Conservation (phyloP, 2,329 filamentous ascomycete species). For the Fusarium sp. region DNA sequence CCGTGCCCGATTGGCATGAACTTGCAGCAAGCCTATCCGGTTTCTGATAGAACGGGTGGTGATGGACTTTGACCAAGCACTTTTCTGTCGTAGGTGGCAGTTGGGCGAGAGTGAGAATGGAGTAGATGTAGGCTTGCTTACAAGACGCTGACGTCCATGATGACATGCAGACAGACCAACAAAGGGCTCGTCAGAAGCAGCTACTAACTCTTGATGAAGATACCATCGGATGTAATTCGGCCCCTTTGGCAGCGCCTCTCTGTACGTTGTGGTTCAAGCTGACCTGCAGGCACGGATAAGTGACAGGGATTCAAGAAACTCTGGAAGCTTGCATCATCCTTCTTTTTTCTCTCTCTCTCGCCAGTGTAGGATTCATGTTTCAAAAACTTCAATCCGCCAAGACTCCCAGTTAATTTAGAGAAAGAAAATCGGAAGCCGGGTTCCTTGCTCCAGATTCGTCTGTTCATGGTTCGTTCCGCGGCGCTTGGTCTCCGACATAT, state of each 20-base stretch:
- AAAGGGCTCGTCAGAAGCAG: background rate
- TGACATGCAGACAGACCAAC: background rate
- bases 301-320: background rate
- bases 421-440: background rate
- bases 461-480: slow-evolving; percentile 2
- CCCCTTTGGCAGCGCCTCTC: slow-evolving; percentile 5
- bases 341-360: background rate
- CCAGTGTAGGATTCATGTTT: background rate
- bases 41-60: slow-evolving; percentile 9
- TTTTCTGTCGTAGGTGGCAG: background rate
- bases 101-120: background rate
- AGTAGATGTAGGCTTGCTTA: background rate
- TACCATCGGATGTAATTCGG: background rate
- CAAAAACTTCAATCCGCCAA: background rate
- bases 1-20: slow-evolving; percentile 45
- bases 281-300: slow-evolving; percentile 7
- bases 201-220: background rate
- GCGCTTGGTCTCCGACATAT: slow-evolving; percentile 6
- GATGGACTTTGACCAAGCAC: background rate
- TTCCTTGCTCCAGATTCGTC: background rate
- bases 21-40: slow-evolving; percentile 48
- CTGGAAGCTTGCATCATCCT: background rate
- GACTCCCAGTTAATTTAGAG: background rate
- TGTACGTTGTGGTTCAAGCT: slow-evolving; percentile 2
- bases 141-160: background rate